phyloP scores from a whole-genome alignment of 2,329 filamentous ascomycete genomes.

The Colletotrichum ledebouriae region DNA sequence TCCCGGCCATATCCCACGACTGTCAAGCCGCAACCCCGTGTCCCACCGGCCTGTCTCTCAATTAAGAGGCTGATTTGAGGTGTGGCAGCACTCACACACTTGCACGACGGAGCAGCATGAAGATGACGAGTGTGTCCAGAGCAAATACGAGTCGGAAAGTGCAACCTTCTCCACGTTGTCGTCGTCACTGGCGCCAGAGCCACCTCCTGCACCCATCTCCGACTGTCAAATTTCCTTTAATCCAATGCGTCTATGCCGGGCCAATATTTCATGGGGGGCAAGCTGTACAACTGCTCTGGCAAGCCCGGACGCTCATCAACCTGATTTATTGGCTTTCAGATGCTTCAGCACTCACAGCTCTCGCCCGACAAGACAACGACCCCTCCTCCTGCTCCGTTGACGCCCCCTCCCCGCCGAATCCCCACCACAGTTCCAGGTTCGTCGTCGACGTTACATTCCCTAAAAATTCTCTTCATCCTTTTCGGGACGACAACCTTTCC shows the following conservation, averaged over 20 bases:
- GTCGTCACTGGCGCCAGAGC: constrained; percentile 33
- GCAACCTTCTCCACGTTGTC: constrained; percentile 32
- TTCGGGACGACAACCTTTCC: constrained; percentile 32
- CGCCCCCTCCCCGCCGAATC: constrained; percentile 9
- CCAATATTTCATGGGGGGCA: not conserved
- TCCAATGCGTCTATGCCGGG: constrained; percentile 32
- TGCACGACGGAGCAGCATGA: constrained; percentile 35
- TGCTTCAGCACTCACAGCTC: constrained; percentile 10
- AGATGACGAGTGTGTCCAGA: constrained; percentile 26
- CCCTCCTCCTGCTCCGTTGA: constrained; percentile 6
- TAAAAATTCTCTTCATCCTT: constrained; percentile 34
- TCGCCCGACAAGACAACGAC: not conserved
- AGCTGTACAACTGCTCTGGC: constrained; percentile 6
- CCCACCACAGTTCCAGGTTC: constrained; percentile 42
- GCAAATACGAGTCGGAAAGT: constrained; percentile 36
- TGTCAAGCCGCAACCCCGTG: constrained; percentile 40
- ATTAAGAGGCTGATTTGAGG: constrained; percentile 39
- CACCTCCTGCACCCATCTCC: constrained; percentile 31
- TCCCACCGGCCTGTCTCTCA: constrained; percentile 26
- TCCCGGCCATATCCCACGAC: constrained; percentile 35
- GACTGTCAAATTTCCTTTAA: constrained; percentile 31
- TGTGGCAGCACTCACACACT: constrained; percentile 32
- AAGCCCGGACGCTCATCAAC: not conserved
- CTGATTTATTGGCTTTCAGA: constrained; percentile 10
- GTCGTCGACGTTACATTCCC: constrained; percentile 43